Conservation (phyloP, 768 basidiomycete genomes). For the Naganishia vaughanmartiniae region DNA sequence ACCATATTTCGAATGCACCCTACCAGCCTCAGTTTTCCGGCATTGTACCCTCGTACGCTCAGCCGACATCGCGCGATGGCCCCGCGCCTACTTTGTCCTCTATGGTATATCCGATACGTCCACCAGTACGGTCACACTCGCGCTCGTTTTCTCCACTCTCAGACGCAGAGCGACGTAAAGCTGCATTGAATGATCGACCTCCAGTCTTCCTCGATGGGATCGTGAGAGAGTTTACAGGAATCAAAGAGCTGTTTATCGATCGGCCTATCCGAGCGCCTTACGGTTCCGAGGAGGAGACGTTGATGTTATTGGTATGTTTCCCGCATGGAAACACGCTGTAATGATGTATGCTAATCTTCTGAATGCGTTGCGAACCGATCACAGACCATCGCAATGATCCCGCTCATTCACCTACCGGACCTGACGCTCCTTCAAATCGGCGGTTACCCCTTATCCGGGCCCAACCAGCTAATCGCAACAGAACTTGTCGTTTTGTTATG, state of each 20-base stretch:
- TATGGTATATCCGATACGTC: not conserved
- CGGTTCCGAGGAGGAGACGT: conserved; percentile 34
- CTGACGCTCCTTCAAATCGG: conserved; percentile 47
- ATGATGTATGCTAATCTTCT: not conserved
- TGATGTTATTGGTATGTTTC: conserved; percentile 40
- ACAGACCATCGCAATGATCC: conserved; percentile 38
- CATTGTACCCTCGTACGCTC: conserved; percentile 5
- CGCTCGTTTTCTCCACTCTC: conserved; percentile 1
- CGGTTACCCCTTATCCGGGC: conserved; percentile 40
- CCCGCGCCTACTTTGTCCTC: not conserved
- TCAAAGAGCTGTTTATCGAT: conserved; percentile 49
- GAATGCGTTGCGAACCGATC: no score
- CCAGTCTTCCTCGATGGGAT: conserved; percentile 37
- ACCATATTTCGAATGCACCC: not conserved
- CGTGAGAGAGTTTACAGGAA: conserved; percentile 37
- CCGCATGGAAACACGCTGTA: not conserved
- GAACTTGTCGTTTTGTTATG: conserved; percentile 32
- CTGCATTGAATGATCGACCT: not conserved
- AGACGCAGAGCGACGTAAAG: not conserved
- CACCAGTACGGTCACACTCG: not conserved
- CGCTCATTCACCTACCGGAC: conserved; percentile 37
- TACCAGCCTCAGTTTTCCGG: conserved; percentile 12
- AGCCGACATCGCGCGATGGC: not conserved
- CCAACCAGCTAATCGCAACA: conserved; percentile 35
- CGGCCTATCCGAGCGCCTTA: conserved; percentile 41